Evolutionary conservation across 1,284 basidiomycete genomes (phyloP), one percentile per base, ranked within the genome.

Genomic region (Cutaneotrichosporon cutaneum): DNA sequence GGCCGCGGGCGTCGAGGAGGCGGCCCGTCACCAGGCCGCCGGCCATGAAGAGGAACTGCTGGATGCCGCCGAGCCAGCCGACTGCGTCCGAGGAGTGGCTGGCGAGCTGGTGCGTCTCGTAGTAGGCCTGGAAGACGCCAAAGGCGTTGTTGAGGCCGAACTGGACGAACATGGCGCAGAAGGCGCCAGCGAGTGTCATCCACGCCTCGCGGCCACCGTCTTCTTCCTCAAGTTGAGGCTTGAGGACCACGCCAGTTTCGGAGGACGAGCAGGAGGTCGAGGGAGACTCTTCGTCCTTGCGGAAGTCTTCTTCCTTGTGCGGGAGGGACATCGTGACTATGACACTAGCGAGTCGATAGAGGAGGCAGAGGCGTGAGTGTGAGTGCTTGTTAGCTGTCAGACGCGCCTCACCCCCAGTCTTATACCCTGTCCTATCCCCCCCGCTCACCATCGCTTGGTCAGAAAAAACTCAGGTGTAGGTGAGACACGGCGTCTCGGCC

Each of bases 61-160:
- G 87, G 44, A 88, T 77, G 0, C 87, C 87, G 0, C 88, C 88
- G 56, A 90, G 87, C 88, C 88, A 90, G 18, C 87, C 83, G 44
- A 77, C 74, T 16, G 61, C 60, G 26, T 71, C 70, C 1, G 71
- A 39, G 11, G 61, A 45, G 47, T 70, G 51, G 6, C 56, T 45
- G 0, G 62, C 48, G 32, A 73, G 72, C 3, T 60, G 57, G 13
- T 59, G 45, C 24, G 54, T 48, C 65, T 70, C 64, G 68, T 75
- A 69, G 65, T 74, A 73, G 3, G 30, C 57, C 59, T 72, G 63
- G 60, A 68, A 69, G 21, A 70, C 71, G 30, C 70, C 72, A 44
- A 70, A 72, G 10, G 70, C 59, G 58, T 74, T 74, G 51, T 64
- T 54, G 3, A 64, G 30, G 6, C 63, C 63, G 24, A 64, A 64